These are phyloP conservation scores for Kondoa malvinella DNA, from an alignment of 768 basidiomycete species.

Conservation along the genomic window DNA sequence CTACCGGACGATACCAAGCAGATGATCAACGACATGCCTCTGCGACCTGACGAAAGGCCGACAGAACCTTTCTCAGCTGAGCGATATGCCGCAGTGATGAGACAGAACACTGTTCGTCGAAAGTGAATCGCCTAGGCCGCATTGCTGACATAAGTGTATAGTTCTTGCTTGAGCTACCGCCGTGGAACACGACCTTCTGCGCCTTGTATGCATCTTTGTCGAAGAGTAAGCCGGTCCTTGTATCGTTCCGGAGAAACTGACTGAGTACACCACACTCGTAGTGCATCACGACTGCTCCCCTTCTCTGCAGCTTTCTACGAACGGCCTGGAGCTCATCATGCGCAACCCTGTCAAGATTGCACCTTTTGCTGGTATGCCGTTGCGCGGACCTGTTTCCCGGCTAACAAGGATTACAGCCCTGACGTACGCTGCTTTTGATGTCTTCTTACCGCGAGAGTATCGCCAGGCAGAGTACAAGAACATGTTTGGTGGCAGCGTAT, in stretches of 20 bases:
- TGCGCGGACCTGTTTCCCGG: not conserved
- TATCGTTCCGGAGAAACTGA: too few relatives aligned
- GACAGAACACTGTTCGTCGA: too few relatives aligned
- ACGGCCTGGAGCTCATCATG: not conserved
- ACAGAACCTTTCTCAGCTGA: too few relatives aligned
- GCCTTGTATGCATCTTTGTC: not conserved
- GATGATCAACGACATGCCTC: not conserved
- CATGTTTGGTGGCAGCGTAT: not conserved
- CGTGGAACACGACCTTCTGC: not conserved
- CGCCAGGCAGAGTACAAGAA: not conserved
- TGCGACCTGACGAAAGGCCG: not conserved
- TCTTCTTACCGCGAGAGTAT: not conserved
- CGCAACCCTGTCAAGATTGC: not conserved
- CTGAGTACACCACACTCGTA: too few relatives aligned
- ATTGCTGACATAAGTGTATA: too few relatives aligned
- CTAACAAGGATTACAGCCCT: not conserved
- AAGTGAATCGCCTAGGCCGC: too few relatives aligned
- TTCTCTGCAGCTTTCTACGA: not conserved
- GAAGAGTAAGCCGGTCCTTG: too few relatives aligned
- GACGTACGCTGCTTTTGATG: not conserved
- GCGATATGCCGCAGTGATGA: too few relatives aligned
- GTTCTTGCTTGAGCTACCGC: not conserved
- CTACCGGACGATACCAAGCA: not conserved
- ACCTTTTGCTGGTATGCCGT: not conserved
- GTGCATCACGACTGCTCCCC: not conserved